Percentiles rank a stretch among this genome's conserved stretches.
phyloP scores from a whole-genome alignment of 495 filamentous ascomycete genomes.

The Cairneyella variabilis region DNA sequence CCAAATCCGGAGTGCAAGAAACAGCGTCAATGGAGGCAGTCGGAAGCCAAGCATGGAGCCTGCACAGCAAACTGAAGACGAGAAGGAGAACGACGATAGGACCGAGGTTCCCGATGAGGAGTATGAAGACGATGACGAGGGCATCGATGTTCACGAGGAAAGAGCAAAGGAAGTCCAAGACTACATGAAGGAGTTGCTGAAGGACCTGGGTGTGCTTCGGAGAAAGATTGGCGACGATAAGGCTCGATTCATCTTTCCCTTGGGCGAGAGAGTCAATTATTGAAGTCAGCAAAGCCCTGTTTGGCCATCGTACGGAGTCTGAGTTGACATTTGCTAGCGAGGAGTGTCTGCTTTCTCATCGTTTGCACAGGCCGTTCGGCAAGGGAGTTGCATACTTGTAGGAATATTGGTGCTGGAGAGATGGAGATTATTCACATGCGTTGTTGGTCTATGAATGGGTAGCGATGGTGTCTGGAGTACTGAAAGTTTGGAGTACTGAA shows the following conservation, averaged over 20 bases:
- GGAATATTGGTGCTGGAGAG: too few species aligned
- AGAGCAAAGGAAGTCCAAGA: constrained; percentile 59
- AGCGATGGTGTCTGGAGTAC: constrained; percentile 24
- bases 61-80: constrained; percentile 3
- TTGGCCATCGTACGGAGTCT: too few species aligned
- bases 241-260: constrained; percentile 35
- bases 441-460: constrained; percentile 1
- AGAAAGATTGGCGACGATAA: constrained; percentile 79
- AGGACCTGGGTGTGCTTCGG: constrained; percentile 76
- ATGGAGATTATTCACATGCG: too few species aligned
- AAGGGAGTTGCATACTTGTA: not conserved
- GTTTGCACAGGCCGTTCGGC: not conserved
- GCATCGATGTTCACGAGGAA: constrained; percentile 48
- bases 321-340: too few species aligned
- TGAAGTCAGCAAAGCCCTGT: not conserved
- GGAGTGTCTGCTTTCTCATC: not conserved
- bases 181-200: constrained; percentile 65
- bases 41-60: constrained; percentile 10
- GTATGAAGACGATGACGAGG: constrained; percentile 38
- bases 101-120: constrained; percentile 28
- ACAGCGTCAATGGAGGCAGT: constrained; percentile 28
- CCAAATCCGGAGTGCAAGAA: constrained; percentile 20
- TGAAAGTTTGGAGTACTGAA: not conserved
- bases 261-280: constrained; percentile 18
- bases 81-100: constrained; percentile 41